Evolutionary conservation across 2,329 filamentous ascomycete species (phyloP), one percentile per base, ranked within the genome.

Genomic region (Arthroderma sp.): DNA sequence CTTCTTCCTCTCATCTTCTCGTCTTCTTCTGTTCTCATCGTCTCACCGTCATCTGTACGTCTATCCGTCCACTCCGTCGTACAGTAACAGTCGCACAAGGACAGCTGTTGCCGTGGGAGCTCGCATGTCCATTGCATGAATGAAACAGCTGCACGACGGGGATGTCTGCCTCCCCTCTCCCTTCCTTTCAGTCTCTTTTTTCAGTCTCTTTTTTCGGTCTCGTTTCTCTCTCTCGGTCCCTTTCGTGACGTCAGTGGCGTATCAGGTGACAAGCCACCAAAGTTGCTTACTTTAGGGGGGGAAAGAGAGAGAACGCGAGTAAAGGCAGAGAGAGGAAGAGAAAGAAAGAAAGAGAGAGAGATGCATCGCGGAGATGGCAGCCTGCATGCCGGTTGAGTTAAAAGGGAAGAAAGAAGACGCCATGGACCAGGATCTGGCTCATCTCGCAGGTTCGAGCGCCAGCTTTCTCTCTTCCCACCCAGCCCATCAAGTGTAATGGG

Each of bases 191-290:
- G 19, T 21, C 41, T 2, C 21, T 17, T 47, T 17, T 4, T 47
- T 17, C 5, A 17, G 19, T 21, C 41, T 2, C 21, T 17, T 47
- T 17, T 4, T 47, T n/a, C 7, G 7, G 28, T 31, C 28, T 31
- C 43, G 19, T 49, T 21, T 25, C 43, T 5, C 28, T 21, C 13
- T 49, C 43, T 43, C 15, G 11, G n/a, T 6, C 15, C 7, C 38
- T 23, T 43, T 8, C 44, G 47, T 51, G 47, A 51, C 47, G 47
- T 51, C 47, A 51, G 47, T 11, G 47, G 47, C 47, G 23, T 11
- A 33, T 51, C 47, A 51, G 47, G 47, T 51, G 47, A 33, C 11
- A 17, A 9, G n/a, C 17, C 39, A n/a, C 4, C 19, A 3, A 31
- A 31, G 28, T 31, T 31, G 28, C 19, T 47, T 47, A 19, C 41